Evolutionary conservation across 495 filamentous ascomycete genomes (phyloP).

Genomic region (Penicillium tannophilum): DNA sequence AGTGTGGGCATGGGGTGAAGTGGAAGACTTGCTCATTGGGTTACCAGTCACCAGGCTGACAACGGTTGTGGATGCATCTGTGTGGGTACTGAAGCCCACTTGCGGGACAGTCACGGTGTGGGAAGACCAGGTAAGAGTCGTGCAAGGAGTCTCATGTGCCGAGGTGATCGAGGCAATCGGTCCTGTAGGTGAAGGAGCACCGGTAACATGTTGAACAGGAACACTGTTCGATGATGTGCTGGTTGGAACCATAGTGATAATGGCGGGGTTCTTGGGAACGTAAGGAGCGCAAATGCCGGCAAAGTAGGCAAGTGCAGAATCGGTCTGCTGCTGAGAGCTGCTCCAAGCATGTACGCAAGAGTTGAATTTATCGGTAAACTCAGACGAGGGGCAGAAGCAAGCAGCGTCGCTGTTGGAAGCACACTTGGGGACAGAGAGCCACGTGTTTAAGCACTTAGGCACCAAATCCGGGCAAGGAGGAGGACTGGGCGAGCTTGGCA

Average conservation of each 20-base stretch:
- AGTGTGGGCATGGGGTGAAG: background rate
- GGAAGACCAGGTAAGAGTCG: conserved; percentile 62
- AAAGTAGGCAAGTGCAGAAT: conserved; percentile 76
- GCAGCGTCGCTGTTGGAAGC: conserved; percentile 76
- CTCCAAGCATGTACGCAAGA: conserved; percentile 80
- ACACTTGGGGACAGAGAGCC: conserved; percentile 74
- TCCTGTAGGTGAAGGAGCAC: conserved; percentile 24
- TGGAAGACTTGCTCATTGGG: background rate
- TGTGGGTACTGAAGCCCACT: conserved; percentile 65
- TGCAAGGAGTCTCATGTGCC: conserved; percentile 47
- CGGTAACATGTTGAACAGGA: conserved; percentile 13
- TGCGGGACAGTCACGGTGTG: conserved; percentile 70
- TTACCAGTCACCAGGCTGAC: conserved; percentile 23
- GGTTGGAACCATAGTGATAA: conserved; percentile 69
- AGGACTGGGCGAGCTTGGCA: conserved; percentile 9
- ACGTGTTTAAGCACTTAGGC: conserved; percentile 93
- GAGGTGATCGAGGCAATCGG: conserved; percentile 12
- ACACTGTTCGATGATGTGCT: conserved; percentile 46
- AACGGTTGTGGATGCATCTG: conserved; percentile 31
- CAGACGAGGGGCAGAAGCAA: conserved; percentile 83
- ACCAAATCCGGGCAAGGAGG: conserved; percentile 67
- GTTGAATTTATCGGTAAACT: conserved; percentile 78
- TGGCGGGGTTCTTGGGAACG: conserved; percentile 74
- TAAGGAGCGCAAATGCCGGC: conserved; percentile 84
- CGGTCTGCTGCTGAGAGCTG: conserved; percentile 59